A percentile compares a stretch with the other conserved stretches of the same genome.
These are phyloP conservation scores for Coemansia sp. DNA, from an alignment of 192 early-diverging fungal species.

Conservation along the genomic window DNA sequence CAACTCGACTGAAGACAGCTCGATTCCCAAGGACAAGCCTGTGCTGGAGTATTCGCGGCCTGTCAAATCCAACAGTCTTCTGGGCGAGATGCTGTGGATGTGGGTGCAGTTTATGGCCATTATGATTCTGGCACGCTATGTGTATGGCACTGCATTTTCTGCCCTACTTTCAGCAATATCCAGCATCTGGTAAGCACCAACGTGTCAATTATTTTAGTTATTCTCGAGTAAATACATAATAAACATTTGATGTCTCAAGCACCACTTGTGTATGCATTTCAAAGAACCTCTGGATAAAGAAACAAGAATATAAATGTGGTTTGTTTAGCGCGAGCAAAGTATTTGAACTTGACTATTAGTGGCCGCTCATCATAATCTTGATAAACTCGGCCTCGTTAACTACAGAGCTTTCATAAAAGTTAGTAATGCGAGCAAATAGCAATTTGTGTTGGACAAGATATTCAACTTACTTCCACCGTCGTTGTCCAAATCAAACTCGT, in stretches of 20 bases:
- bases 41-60: conserved; percentile 22
- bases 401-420: conserved; percentile 24
- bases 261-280: neutral
- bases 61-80: conserved; percentile 19
- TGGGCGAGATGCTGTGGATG: conserved; percentile 34
- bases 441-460: neutral
- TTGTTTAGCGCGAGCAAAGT: neutral
- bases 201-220: neutral
- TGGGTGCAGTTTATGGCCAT: conserved; percentile 49
- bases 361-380: conserved; percentile 73
- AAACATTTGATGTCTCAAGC: neutral
- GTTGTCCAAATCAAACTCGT: conserved; percentile 85
- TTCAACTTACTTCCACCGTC: conserved; percentile 74
- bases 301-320: neutral
- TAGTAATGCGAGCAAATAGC: neutral
- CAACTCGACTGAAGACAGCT: conserved; percentile 31
- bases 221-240: conserved; percentile 3
- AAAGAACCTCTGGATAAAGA: neutral
- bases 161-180: conserved; percentile 1
- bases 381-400: conserved; percentile 85
- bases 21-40: conserved; percentile 30
- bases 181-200: conserved; percentile 6
- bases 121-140: conserved; percentile 28
- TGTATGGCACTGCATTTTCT: conserved; percentile 14
- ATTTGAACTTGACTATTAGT: neutral